Evolutionary conservation across 2,329 filamentous ascomycete species (phyloP).

Genomic region (Nemania sp.): DNA sequence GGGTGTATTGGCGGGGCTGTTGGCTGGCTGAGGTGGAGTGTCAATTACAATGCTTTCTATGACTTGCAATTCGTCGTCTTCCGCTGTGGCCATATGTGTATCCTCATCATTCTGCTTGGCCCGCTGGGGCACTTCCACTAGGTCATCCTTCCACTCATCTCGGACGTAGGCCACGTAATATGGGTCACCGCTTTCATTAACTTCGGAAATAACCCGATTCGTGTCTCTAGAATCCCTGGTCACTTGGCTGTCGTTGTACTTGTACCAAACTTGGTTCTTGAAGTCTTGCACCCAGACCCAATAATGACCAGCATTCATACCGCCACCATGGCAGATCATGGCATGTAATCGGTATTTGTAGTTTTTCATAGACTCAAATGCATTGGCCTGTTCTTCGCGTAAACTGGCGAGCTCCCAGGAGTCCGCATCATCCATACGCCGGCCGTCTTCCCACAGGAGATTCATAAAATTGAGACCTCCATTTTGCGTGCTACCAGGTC

Average conservation of each 20-base stretch:
- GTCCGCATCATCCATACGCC: slow-evolving; percentile 45
- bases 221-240: slow-evolving; percentile 65
- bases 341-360: slow-evolving; percentile 84
- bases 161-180: slow-evolving; percentile 85
- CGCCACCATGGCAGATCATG: slow-evolving; percentile 86
- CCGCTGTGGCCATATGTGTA: not conserved
- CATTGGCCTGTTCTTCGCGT: slow-evolving; percentile 44
- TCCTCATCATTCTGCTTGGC: slow-evolving; percentile 10
- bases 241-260: slow-evolving; percentile 90
- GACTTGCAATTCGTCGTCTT: slow-evolving; percentile 33
- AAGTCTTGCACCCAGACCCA: slow-evolving; percentile 98
- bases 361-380: slow-evolving; percentile 66
- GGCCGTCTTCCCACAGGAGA: slow-evolving; percentile 25
- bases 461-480: slow-evolving; percentile 24
- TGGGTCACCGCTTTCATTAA: slow-evolving; percentile 72
- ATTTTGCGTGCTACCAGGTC: not conserved
- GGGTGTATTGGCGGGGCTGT: slow-evolving; percentile 16
- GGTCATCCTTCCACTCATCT: slow-evolving; percentile 62
- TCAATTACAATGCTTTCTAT: slow-evolving; percentile 37
- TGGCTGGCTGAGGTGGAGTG: slow-evolving; percentile 17
- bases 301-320: slow-evolving; percentile 80
- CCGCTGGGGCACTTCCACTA: slow-evolving; percentile 52
- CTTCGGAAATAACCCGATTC: slow-evolving; percentile 68
- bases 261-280: slow-evolving; percentile 77
- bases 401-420: slow-evolving; percentile 49